Evolutionary conservation across 495 filamentous ascomycete genomes (phyloP).

Genomic region (Penicillium lividum): DNA sequence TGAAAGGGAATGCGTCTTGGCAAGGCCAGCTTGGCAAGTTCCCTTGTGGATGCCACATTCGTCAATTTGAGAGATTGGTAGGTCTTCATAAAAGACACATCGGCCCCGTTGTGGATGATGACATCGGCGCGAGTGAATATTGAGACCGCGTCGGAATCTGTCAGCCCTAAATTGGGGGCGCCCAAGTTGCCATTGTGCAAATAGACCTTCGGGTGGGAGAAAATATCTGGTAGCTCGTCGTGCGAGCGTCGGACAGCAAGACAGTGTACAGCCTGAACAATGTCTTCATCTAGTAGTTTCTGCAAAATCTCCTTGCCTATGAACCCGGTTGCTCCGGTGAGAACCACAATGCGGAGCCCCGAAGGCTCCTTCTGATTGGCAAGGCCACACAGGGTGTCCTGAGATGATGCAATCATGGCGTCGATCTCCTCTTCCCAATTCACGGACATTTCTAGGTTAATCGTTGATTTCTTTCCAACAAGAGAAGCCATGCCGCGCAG

Average conservation of each 20-base stretch:
- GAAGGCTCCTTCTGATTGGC: neutral
- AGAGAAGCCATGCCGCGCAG: conserved; percentile 33
- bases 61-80: conserved; percentile 41
- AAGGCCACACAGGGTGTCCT: neutral
- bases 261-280: conserved; percentile 31
- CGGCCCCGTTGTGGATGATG: conserved; percentile 56
- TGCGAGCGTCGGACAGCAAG: conserved; percentile 27
- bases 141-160: conserved; percentile 13
- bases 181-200: conserved; percentile 42
- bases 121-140: conserved; percentile 38
- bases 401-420: neutral
- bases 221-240: conserved; percentile 11
- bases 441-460: conserved; percentile 1
- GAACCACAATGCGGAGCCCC: conserved; percentile 17
- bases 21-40: conserved; percentile 38
- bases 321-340: conserved; percentile 41
- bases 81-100: conserved; percentile 49
- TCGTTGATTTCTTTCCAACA: conserved; percentile 5
- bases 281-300: conserved; percentile 22
- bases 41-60: conserved; percentile 48
- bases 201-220: conserved; percentile 31
- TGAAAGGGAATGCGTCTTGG: conserved; percentile 47
- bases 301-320: conserved; percentile 34
- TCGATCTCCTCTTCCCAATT: conserved; percentile 28
- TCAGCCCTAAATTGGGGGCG: conserved; percentile 37